Evolutionary conservation across 2,329 filamentous ascomycete genomes (phyloP).

Genomic region (Aurifilum marmelostoma): DNA sequence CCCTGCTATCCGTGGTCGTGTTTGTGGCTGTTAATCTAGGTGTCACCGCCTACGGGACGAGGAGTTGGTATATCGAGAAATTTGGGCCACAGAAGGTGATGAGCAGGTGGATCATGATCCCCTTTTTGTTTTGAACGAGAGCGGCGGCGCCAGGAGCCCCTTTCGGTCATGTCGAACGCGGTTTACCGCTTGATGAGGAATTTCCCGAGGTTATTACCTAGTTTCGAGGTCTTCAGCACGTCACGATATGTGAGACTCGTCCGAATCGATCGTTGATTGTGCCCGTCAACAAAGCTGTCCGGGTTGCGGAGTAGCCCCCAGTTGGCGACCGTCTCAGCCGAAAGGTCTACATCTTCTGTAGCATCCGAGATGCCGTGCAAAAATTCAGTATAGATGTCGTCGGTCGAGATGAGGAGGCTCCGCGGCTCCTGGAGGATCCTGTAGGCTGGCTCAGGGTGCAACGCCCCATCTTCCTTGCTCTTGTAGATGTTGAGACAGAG

Average conservation of each 20-base stretch:
- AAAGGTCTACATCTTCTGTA: constrained; percentile 67
- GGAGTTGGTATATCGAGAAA: constrained; percentile 75
- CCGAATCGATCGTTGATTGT: constrained; percentile 61
- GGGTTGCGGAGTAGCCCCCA: constrained; percentile 67
- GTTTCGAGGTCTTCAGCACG: constrained; percentile 78
- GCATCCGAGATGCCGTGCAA: constrained; percentile 76
- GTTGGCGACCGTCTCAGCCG: constrained; percentile 66
- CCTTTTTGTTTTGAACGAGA: constrained; percentile 59
- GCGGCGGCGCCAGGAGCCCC: constrained; percentile 26
- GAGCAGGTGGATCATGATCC: constrained; percentile 76
- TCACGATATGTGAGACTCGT: constrained; percentile 83
- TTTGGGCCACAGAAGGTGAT: constrained; percentile 70
- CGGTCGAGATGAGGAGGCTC: constrained; percentile 75
- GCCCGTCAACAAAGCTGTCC: constrained; percentile 52
- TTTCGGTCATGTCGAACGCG: constrained; percentile 35
- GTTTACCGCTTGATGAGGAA: constrained; percentile 46
- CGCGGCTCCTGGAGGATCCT: constrained; percentile 81
- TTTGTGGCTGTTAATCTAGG: constrained; percentile 83
- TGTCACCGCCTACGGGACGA: constrained; percentile 77
- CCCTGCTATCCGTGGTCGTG: constrained; percentile 67
- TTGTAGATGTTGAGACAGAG: constrained; percentile 78
- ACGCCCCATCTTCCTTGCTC: constrained; percentile 62
- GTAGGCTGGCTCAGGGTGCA: constrained; percentile 55
- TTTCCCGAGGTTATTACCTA: constrained; percentile 68
- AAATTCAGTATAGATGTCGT: constrained; percentile 68